Base-by-base conservation (phyloP, 2,329 filamentous ascomycete genomes). In the Verticillium alfalfae region DNA sequence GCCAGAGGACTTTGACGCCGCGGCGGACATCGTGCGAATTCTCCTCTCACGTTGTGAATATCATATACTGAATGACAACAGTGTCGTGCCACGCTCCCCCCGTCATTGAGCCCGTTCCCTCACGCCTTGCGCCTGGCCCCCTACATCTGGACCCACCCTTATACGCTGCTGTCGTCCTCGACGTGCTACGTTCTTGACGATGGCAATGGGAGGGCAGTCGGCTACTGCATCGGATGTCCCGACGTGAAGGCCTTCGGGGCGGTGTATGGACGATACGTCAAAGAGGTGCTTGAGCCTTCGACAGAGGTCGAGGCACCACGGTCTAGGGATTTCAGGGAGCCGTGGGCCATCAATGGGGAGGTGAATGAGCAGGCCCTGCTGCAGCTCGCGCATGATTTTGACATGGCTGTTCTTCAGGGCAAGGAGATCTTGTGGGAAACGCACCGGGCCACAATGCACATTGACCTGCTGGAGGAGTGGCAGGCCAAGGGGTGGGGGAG, bases 121-220 rank as follows among this genome's bases (percentile, higher is more conserved):
- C 67, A 67, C 12, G 75, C 73, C 5, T 64, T 66, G 56, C 71
- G 71, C 18, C 72, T 81, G 36, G 73, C 78, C 15, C 79, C 80
- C 1, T 82, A 83, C 70, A 66, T 83, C 67, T 83, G 81, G 81
- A 80, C 79, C 9, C 79, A 82, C 67, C 80, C 76, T 41, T 82
- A 78, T 73, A 81, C 78, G 16, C 71, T 75, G 66, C 77, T 82
- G 62, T 79, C 72, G 9, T 79, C 80, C 0, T 49, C 64, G 12
- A 77, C 76, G 15, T 80, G 78, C 72, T 78, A 79, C 69, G 76
- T 83, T 12, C 75, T 83, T 15, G 81, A 82, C 69, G 77, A 82
- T 67, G 80, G 79, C 52, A 54, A 66, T 4, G 80, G 79, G 3
- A 64, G 57, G 8, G 76, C 73, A 1, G 80, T 81, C 38, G 81